Percentiles rank a stretch among this genome's conserved stretches.
Evolutionary conservation across 805 yeast genomes (phyloP).

Genomic region (Kodamaea nitidulidarum): DNA sequence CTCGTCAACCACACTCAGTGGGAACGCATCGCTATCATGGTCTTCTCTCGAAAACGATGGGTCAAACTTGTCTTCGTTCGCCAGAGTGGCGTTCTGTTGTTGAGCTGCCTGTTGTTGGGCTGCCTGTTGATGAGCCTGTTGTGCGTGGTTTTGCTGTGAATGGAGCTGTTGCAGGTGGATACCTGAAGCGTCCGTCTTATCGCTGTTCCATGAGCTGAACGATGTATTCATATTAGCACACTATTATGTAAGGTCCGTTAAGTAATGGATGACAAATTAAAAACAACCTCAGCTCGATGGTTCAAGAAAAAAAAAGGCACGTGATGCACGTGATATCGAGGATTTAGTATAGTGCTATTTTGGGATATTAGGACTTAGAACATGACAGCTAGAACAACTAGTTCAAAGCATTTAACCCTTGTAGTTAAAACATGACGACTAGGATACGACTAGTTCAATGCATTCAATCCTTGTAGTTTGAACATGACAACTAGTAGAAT

Average conservation of each 20-base stretch:
- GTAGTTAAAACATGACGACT: no score
- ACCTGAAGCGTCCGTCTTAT: slow-evolving; percentile 15
- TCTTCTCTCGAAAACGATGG: slow-evolving; percentile 28
- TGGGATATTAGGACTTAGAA: no score
- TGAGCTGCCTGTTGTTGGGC: slow-evolving; percentile 6
- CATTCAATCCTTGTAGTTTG: no score
- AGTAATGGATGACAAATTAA: slow-evolving; percentile 15
- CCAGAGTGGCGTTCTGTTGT: slow-evolving; percentile 7
- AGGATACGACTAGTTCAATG: no score
- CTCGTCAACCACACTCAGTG: slow-evolving; percentile 19
- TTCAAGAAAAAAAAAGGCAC: neutral
- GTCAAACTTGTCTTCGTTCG: slow-evolving; percentile 25
- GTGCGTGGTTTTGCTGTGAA: slow-evolving; percentile 8
- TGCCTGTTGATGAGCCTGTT: slow-evolving; percentile 10
- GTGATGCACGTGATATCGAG: slow-evolving; percentile 1
- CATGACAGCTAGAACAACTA: no score
- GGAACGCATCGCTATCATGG: slow-evolving; percentile 17
- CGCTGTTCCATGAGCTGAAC: slow-evolving; percentile 22
- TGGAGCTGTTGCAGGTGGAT: slow-evolving; percentile 9
- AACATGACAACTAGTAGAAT: no score
- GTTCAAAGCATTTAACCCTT: no score
- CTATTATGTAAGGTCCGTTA: slow-evolving; percentile 10
- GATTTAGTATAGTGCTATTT: no score
- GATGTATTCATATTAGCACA: slow-evolving; percentile 19
- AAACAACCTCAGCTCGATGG: neutral